phyloP scores from a whole-genome alignment of 371 early-diverging fungal genomes.

The Mucor sp. region DNA sequence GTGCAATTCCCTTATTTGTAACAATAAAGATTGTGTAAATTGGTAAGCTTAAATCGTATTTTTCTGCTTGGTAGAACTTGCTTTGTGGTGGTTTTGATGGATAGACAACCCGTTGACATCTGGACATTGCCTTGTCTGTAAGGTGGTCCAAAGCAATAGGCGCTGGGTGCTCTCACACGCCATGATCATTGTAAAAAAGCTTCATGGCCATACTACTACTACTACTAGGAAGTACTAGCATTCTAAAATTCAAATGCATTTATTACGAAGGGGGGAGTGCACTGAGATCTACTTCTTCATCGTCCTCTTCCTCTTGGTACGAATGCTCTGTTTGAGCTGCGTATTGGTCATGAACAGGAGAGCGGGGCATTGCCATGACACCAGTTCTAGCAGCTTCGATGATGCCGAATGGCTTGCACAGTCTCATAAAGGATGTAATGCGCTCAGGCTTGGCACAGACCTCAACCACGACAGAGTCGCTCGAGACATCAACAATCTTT shows the following conservation, averaged over 20 bases:
- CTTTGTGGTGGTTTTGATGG: neutral
- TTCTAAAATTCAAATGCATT: no score
- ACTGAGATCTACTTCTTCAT: slow-evolving; percentile 73
- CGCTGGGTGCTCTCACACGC: no score
- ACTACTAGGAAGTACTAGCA: no score
- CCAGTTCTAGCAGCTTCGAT: slow-evolving; percentile 94
- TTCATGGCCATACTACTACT: no score
- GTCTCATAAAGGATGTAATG: slow-evolving; percentile 87
- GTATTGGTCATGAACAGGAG: slow-evolving; percentile 70
- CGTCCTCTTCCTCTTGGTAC: slow-evolving; percentile 38
- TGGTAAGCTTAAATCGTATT: neutral
- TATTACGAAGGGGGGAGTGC: slow-evolving; percentile 73
- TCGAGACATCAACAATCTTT: slow-evolving; percentile 87
- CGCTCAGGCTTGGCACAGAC: slow-evolving; percentile 86
- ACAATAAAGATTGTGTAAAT: slow-evolving; percentile 4
- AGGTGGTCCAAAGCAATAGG: neutral
- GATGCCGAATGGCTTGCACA: slow-evolving; percentile 93
- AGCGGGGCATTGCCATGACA: slow-evolving; percentile 93
- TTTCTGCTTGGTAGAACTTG: neutral
- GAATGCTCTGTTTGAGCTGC: slow-evolving; percentile 56
- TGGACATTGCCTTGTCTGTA: neutral
- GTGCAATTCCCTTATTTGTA: neutral
- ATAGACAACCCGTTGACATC: neutral
- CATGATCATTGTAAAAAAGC: no score
- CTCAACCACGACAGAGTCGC: slow-evolving; percentile 83